These are phyloP conservation scores for Phialocephala sp. DNA, from an alignment of 2,329 filamentous ascomycete genomes.

Conservation along the genomic window DNA sequence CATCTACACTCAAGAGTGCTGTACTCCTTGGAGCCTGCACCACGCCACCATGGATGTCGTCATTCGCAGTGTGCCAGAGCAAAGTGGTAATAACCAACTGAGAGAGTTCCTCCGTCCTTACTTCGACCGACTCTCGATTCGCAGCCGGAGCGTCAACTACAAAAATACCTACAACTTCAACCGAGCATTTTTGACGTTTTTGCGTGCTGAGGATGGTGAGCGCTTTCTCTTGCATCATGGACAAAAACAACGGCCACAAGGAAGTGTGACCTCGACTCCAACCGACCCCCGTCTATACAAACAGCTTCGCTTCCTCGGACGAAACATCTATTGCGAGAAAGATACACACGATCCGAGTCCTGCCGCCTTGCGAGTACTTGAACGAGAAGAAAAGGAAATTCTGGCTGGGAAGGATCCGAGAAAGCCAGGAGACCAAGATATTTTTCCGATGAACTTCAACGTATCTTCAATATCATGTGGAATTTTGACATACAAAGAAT, in stretches of 20 bases:
- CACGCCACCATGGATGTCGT: constrained; percentile 52
- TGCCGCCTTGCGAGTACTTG: constrained; percentile 31
- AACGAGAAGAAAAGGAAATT: constrained; percentile 34
- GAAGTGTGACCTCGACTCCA: background rate
- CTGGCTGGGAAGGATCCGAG: background rate
- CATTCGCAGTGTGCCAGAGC: constrained; percentile 48
- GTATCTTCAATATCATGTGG: constrained; percentile 48
- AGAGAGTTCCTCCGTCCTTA: constrained; percentile 46
- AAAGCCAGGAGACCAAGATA: constrained; percentile 16
- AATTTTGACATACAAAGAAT: constrained; percentile 48
- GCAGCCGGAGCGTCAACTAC: constrained; percentile 50
- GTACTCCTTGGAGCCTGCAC: background rate
- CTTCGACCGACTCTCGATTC: constrained; percentile 43
- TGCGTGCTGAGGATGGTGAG: constrained; percentile 46
- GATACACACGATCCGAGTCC: constrained; percentile 35
- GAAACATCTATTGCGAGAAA: constrained; percentile 35
- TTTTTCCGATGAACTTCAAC: constrained; percentile 41
- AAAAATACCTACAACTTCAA: constrained; percentile 49
- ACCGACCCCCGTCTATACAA: background rate
- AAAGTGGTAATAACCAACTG: constrained; percentile 50
- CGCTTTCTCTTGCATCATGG: constrained; percentile 49
- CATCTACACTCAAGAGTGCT: background rate
- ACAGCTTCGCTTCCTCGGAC: constrained; percentile 23
- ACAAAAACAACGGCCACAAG: constrained; percentile 26
- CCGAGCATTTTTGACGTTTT: constrained; percentile 54